These are phyloP conservation scores for Citrus glauca DNA, from an alignment of 345 rosid genomes.

Conservation along the genomic window DNA sequence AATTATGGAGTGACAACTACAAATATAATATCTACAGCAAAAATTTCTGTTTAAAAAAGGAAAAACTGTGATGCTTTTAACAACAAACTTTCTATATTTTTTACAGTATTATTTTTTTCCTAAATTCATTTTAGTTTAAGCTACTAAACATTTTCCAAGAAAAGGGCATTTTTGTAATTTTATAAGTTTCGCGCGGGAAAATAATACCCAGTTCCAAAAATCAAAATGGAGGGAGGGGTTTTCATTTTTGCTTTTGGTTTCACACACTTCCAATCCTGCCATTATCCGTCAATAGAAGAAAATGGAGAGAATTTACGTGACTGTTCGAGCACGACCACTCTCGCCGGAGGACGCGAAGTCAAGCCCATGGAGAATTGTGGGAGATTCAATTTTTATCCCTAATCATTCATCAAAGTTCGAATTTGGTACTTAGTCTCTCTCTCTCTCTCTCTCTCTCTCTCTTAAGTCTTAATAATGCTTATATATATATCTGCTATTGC, in stretches of 20 bases:
- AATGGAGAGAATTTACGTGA: slow-evolving; percentile 90
- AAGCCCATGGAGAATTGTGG: slow-evolving; percentile 81
- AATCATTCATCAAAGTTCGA: slow-evolving; percentile 57
- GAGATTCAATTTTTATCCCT: slow-evolving; percentile 59
- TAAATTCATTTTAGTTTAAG: no score
- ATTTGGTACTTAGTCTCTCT: slow-evolving; percentile 44
- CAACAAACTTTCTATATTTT: no score
- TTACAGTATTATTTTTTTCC: no score
- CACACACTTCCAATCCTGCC: neutral
- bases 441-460: neutral
- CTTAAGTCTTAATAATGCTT: no score
- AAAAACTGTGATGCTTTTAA: no score
- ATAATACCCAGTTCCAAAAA: neutral
- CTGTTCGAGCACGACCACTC: slow-evolving; percentile 78
- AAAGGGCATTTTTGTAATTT: neutral
- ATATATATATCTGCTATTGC: no score
- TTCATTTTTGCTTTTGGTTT: neutral
- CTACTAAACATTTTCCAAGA: no score
- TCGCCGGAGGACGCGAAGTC: slow-evolving; percentile 68
- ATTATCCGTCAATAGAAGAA: neutral
- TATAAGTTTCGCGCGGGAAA: neutral
- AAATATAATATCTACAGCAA: no score
- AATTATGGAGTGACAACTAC: no score
- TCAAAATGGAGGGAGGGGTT: neutral
- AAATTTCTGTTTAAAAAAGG: no score